Base-by-base conservation (phyloP, 352 stramenopile genomes). In the Globisporangium paroecandrum region DNA sequence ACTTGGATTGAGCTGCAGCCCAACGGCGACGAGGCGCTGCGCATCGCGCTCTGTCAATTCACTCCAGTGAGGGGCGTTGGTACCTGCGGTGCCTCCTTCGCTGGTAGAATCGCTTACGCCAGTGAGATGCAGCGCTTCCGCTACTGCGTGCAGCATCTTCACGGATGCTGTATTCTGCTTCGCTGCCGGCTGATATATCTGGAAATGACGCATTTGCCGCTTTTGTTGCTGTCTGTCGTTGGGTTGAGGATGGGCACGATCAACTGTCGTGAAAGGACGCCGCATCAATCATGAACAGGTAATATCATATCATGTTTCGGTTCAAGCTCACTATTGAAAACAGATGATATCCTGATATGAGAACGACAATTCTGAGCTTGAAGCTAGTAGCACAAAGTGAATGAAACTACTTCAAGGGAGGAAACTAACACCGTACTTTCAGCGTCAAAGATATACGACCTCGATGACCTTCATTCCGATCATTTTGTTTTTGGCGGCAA, bases 41-140 rank as follows among this genome's bases (percentile, higher is more conserved):
- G 54, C 58, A 20, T 70, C 65, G 25, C 36, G 49, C 36, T 41
- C 32, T 4, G 65, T 70, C 25, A 70, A n/a, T 15, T 61, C 25
- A 13, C 32, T 13, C 65, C 58, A 70, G 4, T 20, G 34, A 3
- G 20, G 27, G 4, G 22, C n/a, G 41, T 54, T 20, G 34, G 15
- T 15, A 12, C 9, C 25, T 24, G 22, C 36, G 27, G 27, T 3
- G 8, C 4, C 18, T 3, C 15, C 15, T 20, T 49, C 38, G 38
- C 3, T 15, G 12, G 27, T 18, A 13, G 9, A 36, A 4, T 15
- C 34, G 29, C 34, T 54, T 27, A 5, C 41, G 15, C 15, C 41
- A 9, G 4, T 49, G 41, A 61, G 18, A 5, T 61, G 62, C 41
- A 47, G 62, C 63, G 36, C 38, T 41, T 49, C 34, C 4, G 29